Evolutionary conservation across 2,329 filamentous ascomycete species (phyloP).

Genomic region (Fusarium metavorans): DNA sequence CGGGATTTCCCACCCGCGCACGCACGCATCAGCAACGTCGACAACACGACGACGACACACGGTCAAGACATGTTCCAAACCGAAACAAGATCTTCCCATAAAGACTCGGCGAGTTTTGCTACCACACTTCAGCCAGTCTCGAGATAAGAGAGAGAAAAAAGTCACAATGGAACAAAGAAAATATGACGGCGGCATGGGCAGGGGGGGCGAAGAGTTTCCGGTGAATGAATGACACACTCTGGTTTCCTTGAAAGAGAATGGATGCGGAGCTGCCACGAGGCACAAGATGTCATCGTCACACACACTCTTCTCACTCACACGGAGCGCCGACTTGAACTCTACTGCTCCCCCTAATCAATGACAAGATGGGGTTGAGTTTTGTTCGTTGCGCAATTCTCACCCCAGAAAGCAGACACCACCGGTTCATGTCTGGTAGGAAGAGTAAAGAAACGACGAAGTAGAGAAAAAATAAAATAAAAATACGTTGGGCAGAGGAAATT

Average conservation of each 20-base stretch:
- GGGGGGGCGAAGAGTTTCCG: background rate
- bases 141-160: background rate
- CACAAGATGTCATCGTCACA: slow-evolving; percentile 39
- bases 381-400: background rate
- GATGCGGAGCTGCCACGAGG: slow-evolving; percentile 40
- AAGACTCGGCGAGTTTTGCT: background rate
- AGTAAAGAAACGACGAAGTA: background rate
- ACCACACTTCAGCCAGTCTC: background rate
- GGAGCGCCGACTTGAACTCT: slow-evolving; percentile 16
- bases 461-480: background rate
- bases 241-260: slow-evolving; percentile 23
- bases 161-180: background rate
- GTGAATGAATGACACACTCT: background rate
- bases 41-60: slow-evolving; percentile 28
- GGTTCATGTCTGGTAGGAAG: background rate
- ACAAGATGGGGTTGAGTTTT: background rate
- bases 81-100: slow-evolving; percentile 17
- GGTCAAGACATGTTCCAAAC: slow-evolving; percentile 27
- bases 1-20: slow-evolving; percentile 28
- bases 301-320: slow-evolving; percentile 15
- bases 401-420: background rate
- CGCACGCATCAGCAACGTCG: slow-evolving; percentile 27
- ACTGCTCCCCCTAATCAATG: background rate
- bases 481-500: background rate
- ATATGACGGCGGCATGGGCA: background rate